Base-by-base conservation (phyloP, 352 stramenopile genomes). In the Blastocystis sp. region DNA sequence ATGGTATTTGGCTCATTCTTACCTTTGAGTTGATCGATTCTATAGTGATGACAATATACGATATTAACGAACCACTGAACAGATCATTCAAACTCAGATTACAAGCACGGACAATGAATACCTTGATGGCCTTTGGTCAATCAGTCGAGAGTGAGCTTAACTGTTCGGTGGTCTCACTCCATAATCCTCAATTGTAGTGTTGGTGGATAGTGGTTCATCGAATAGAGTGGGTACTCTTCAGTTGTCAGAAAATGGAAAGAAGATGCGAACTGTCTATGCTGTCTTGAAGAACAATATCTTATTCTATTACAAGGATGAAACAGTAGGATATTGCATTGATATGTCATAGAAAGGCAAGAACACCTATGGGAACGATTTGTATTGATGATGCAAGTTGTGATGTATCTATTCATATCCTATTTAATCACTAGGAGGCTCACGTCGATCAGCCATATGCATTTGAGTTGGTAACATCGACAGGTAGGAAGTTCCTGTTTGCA, bases 261-360 rank as follows among this genome's bases (percentile, higher is more conserved):
- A 78, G 66, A 59, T 56, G 66, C 16, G 29, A 16, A 16, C 9
- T 24, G 66, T 27, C 12, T 56, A 39, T 78, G 66, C 46, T 32
- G 66, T 59, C 12, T 58, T 78, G 27, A 78, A 78, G 35, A 78
- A 78, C 42, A 78, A 78, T 32, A 32, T 78, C 14, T n/a, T 78
- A 0, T 78, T 78, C 27, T 29, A 54, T 2, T 78, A 78, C 46
- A 78, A 78, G 66, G 66, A 78, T 56, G 1, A 16, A 32, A 58
- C 35, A 21, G 66, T 78, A 32, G 35, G n/a, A 24, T 21, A 11
- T 59, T 1, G 6, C 37, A n/a, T 46, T 21, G 19, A 27, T 16
- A 6, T 56, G 24, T 78, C 16, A 58, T 32, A 42, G 21, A 9
- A 59, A 78, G 66, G 9, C 66, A 9, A 78, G 42, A n/a, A 24